phyloP scores from a whole-genome alignment of 306 rosid genomes.

The Quercus wislizeni region DNA sequence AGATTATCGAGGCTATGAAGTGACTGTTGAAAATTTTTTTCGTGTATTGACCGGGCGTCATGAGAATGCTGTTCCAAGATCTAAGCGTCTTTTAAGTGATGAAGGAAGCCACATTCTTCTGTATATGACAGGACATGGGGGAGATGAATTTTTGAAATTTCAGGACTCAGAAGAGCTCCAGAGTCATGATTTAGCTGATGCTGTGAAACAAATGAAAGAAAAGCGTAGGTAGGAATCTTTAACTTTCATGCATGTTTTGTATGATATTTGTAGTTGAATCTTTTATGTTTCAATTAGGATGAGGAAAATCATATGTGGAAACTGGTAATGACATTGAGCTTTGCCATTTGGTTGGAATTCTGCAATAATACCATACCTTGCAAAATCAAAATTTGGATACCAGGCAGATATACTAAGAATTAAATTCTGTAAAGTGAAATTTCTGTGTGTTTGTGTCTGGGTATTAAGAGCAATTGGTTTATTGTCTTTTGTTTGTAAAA shows the following conservation, averaged over 20 bases:
- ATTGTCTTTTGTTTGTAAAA: not conserved
- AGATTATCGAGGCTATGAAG: slow-evolving; percentile 98
- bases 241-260: not conserved
- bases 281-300: not conserved
- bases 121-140: slow-evolving; percentile 99
- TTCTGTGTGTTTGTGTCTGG: not conserved
- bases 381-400: not conserved
- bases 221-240: slow-evolving; percentile 61
- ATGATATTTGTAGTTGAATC: not conserved
- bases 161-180: slow-evolving; percentile 99
- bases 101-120: slow-evolving; percentile 97
- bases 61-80: slow-evolving; percentile 89
- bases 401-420: not conserved
- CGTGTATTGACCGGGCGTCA: slow-evolving; percentile 92
- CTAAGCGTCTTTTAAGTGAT: slow-evolving; percentile 92
- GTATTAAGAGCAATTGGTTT: not conserved
- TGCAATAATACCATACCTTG: not conserved
- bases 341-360: not conserved
- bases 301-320: not conserved
- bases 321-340: not conserved
- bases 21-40: slow-evolving; percentile 77
- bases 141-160: slow-evolving; percentile 95
- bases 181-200: slow-evolving; percentile 99
- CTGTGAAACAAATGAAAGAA: slow-evolving; percentile 95
- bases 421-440: not conserved